Evolutionary conservation across 306 rosid species (phyloP).

Genomic region (Styphnolobium japonicum): DNA sequence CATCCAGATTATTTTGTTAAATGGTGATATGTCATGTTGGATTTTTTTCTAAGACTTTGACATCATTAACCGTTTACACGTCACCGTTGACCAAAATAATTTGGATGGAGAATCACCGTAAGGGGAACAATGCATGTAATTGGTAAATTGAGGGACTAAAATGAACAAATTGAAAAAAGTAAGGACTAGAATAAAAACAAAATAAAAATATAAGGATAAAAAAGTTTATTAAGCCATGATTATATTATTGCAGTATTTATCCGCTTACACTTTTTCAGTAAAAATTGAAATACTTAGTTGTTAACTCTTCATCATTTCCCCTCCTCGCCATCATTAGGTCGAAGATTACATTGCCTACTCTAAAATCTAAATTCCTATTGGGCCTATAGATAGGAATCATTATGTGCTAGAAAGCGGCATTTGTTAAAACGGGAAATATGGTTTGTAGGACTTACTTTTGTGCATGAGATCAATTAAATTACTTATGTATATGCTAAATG

Average conservation of each 20-base stretch:
- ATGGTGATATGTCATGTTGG: not conserved
- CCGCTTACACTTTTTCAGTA: not conserved
- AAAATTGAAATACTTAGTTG: not conserved
- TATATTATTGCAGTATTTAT: not conserved
- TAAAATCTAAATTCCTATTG: not conserved
- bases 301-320: too few species aligned
- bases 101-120: not conserved
- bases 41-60: not conserved
- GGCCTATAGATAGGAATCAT: not conserved
- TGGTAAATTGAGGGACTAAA: not conserved
- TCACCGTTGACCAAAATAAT: not conserved
- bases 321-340: not conserved
- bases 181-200: not conserved
- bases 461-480: not conserved
- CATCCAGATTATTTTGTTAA: not conserved
- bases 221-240: not conserved
- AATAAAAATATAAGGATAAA: not conserved
- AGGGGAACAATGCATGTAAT: not conserved
- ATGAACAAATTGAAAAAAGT: too few species aligned
- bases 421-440: not conserved
- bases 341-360: not conserved
- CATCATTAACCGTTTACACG: not conserved
- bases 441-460: not conserved
- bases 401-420: not conserved
- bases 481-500: not conserved